Evolutionary conservation across 495 filamentous ascomycete species (phyloP).

Genomic region (Podospora anserina): DNA sequence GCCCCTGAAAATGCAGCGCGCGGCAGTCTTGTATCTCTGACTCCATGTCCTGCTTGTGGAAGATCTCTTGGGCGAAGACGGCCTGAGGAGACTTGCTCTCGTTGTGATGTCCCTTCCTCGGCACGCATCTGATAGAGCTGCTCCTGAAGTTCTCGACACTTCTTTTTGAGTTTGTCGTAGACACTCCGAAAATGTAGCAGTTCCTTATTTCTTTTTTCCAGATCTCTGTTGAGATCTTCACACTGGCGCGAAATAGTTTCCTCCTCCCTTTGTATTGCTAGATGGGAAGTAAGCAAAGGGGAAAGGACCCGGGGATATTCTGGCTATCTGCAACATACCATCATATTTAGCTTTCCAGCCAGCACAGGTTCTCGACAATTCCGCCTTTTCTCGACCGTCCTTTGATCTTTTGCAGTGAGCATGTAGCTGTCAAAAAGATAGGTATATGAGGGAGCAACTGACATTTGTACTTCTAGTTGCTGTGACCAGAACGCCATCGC

Average conservation of each 20-base stretch:
- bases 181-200: neutral
- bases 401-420: constrained; percentile 46
- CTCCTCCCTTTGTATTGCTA: neutral
- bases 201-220: neutral
- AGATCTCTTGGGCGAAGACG: neutral
- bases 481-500: constrained; percentile 88
- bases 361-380: neutral
- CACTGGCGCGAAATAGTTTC: neutral
- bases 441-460: constrained; percentile 14
- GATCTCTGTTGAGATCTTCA: constrained; percentile 1
- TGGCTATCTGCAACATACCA: neutral
- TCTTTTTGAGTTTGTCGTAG: neutral
- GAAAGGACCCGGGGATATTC: neutral
- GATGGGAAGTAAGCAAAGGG: neutral
- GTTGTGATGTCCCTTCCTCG: neutral
- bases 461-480: constrained; percentile 91
- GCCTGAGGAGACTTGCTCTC: neutral
- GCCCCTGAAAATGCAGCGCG: neutral
- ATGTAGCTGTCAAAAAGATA: neutral
- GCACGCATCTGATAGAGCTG: neutral
- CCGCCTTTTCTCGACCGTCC: constrained; percentile 41
- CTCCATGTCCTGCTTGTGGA: neutral
- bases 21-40: neutral
- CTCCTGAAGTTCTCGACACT: neutral
- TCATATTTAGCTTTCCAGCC: neutral